These are phyloP conservation scores for Penicillium olsonii DNA, from an alignment of 2,329 filamentous ascomycete species.

Conservation along the genomic window DNA sequence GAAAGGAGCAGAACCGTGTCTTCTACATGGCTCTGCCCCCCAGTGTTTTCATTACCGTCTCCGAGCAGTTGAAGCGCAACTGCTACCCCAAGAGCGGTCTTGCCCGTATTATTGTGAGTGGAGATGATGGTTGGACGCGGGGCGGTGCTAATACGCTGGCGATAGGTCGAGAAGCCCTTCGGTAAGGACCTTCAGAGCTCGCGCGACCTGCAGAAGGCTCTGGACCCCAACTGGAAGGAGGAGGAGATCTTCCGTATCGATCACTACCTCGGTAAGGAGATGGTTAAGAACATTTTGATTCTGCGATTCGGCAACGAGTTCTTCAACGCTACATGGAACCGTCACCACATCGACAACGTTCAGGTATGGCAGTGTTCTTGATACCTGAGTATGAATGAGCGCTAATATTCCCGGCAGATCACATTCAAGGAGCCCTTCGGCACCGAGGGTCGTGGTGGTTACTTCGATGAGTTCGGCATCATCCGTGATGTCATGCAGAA, in stretches of 20 bases:
- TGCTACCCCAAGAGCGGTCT: slow-evolving; percentile 92
- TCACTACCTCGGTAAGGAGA: slow-evolving; percentile 99
- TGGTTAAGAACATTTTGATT: slow-evolving; percentile 99
- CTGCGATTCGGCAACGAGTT: slow-evolving; percentile 98
- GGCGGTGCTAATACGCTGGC: slow-evolving; percentile 22
- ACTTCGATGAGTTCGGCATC: slow-evolving; percentile 99
- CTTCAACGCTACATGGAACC: slow-evolving; percentile 97
- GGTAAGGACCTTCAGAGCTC: slow-evolving; percentile 96
- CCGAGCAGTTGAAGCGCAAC: slow-evolving; percentile 94
- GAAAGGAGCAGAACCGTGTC: slow-evolving; percentile 79
- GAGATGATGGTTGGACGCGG: background rate
- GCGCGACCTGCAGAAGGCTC: slow-evolving; percentile 87
- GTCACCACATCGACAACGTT: slow-evolving; percentile 98
- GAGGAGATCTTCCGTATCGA: slow-evolving; percentile 99
- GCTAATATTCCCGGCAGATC: slow-evolving; percentile 55
- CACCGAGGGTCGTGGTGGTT: slow-evolving; percentile 94
- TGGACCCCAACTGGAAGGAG: slow-evolving; percentile 97
- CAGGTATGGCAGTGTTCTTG: slow-evolving; percentile 58
- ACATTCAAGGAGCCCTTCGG: slow-evolving; percentile 99
- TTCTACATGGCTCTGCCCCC: slow-evolving; percentile 99
- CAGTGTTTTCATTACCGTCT: slow-evolving; percentile 97
- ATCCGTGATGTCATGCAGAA: slow-evolving; percentile 99
- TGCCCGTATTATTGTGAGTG: slow-evolving; percentile 84
- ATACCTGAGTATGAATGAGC: too few species aligned
- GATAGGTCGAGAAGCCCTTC: slow-evolving; percentile 96